Evolutionary conservation across 345 rosid genomes (phyloP).

Genomic region (Schrenkiella parvula): DNA sequence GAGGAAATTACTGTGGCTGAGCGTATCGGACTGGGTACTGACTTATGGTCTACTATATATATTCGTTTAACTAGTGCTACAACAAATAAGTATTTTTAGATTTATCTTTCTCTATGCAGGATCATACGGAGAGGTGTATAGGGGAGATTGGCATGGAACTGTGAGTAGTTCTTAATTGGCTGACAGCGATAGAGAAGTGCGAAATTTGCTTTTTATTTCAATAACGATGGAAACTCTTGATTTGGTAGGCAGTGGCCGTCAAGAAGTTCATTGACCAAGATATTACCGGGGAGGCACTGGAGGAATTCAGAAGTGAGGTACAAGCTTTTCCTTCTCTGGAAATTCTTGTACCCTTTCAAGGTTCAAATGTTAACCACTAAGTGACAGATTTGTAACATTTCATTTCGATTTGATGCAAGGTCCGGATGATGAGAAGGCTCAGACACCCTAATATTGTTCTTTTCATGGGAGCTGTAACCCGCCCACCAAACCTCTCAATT

Average conservation of each 20-base stretch:
- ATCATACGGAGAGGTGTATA: conserved; percentile 96
- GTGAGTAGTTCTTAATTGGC: conserved; percentile 48
- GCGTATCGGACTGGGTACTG: conserved; percentile 92
- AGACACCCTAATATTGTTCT: conserved; percentile 98
- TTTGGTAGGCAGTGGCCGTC: conserved; percentile 85
- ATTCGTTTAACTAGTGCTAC: conserved; percentile 22
- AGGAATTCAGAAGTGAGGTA: conserved; percentile 92
- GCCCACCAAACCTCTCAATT: conserved; percentile 90
- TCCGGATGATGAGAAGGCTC: conserved; percentile 72
- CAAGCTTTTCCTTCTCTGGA: conserved; percentile 6
- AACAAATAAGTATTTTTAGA: conserved; percentile 9
- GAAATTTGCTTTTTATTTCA: background rate
- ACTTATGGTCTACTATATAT: conserved; percentile 21
- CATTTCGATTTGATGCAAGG: conserved; percentile 40
- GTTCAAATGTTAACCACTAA: background rate
- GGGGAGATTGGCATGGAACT: conserved; percentile 97
- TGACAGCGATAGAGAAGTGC: background rate
- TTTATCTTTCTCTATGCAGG: conserved; percentile 50
- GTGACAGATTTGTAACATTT: conserved; percentile 4
- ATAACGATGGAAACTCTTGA: conserved; percentile 21
- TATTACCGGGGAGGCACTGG: conserved; percentile 69
- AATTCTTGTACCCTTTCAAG: conserved; percentile 1
- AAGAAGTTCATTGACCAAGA: conserved; percentile 91
- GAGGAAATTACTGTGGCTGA: conserved; percentile 89
- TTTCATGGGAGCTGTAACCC: conserved; percentile 98